phyloP scores from a whole-genome alignment of 441 rosid genomes.

The Euphorbia schlechtendalii region DNA sequence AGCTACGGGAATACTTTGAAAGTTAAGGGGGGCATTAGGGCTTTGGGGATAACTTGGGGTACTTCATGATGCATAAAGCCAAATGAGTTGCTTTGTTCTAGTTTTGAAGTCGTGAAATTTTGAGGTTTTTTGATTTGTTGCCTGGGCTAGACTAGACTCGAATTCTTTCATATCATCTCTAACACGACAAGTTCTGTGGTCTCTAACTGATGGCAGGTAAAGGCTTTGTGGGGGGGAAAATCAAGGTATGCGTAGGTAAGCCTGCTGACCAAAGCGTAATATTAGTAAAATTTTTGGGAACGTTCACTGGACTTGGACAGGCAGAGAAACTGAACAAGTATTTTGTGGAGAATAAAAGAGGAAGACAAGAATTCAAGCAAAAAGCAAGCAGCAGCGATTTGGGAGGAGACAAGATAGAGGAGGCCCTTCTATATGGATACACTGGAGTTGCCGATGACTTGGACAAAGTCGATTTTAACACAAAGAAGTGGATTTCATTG shows the following conservation, averaged over 20 bases:
- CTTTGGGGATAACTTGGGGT: too few relatives aligned
- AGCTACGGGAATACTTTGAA: too few relatives aligned
- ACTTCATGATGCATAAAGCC: too few relatives aligned
- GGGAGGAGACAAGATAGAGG: conserved; percentile 32
- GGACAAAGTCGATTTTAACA: conserved; percentile 47
- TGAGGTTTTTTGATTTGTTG: not conserved
- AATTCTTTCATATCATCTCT: not conserved
- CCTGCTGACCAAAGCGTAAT: conserved; percentile 57
- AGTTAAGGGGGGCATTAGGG: too few relatives aligned
- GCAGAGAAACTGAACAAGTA: conserved; percentile 49
- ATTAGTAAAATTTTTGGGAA: conserved; percentile 46
- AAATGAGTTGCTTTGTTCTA: not conserved
- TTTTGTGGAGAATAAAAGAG: conserved; percentile 35
- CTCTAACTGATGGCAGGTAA: conserved; percentile 27
- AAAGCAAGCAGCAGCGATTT: conserved; percentile 12
- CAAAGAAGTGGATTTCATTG: conserved; percentile 40
- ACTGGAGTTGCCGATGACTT: conserved; percentile 58
- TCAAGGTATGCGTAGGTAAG: conserved; percentile 46
- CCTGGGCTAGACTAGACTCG: not conserved
- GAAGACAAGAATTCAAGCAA: conserved; percentile 37
- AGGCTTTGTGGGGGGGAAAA: conserved; percentile 45
- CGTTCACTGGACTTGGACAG: conserved; percentile 46
- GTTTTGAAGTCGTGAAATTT: not conserved
- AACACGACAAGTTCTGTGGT: not conserved
- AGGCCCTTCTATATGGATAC: conserved; percentile 45